Percentiles rank a stretch among this genome's conserved stretches.
These are phyloP conservation scores for Stemphylium lycopersici DNA, from an alignment of 2,329 filamentous ascomycete genomes.

Conservation along the genomic window DNA sequence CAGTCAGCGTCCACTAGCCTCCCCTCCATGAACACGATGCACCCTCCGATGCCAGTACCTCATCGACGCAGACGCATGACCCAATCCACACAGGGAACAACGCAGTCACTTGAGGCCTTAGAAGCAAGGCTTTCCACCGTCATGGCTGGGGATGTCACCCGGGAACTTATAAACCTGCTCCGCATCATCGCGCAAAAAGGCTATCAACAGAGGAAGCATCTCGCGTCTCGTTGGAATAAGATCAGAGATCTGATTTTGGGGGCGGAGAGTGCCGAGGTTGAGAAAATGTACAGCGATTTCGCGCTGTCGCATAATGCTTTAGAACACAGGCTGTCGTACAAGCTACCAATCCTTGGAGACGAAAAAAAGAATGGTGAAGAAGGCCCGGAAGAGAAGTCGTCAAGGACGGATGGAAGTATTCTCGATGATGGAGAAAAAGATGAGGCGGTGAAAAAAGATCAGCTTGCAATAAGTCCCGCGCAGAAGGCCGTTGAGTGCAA, in stretches of 20 bases:
- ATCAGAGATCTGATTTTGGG: background rate
- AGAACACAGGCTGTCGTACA: background rate
- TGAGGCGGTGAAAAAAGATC: background rate
- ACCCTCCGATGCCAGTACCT: too few relatives aligned
- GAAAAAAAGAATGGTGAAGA: background rate
- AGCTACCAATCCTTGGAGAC: constrained; percentile 6
- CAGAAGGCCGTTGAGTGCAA: too few relatives aligned
- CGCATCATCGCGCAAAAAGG: background rate
- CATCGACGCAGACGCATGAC: too few relatives aligned
- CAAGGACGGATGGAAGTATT: background rate
- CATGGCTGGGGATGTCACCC: background rate
- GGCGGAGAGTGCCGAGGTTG: background rate
- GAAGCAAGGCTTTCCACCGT: background rate
- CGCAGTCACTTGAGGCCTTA: too few relatives aligned
- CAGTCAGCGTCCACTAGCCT: too few relatives aligned
- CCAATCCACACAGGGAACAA: too few relatives aligned
- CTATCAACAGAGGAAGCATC: background rate
- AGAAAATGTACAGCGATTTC: background rate
- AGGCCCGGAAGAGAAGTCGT: background rate
- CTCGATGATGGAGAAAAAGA: background rate
- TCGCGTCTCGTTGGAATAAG: background rate
- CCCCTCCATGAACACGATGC: too few relatives aligned
- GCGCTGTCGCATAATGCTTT: background rate
- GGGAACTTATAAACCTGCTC: background rate
- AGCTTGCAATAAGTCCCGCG: too few relatives aligned